Conservation (phyloP, 345 rosid species). For the Linum tenue region DNA sequence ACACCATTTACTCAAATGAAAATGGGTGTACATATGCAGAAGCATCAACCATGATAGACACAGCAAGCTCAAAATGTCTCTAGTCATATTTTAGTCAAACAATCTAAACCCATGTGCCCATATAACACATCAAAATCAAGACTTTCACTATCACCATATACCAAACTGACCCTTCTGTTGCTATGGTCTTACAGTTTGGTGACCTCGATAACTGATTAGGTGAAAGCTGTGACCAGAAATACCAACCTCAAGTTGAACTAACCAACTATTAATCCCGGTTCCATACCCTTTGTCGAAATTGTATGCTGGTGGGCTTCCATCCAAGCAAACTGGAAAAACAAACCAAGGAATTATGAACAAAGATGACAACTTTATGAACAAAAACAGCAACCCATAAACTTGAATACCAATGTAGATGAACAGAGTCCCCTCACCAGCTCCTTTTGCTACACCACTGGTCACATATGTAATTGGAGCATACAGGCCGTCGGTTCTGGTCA, state of each 20-base stretch:
- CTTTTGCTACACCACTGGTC: slow-evolving; percentile 55
- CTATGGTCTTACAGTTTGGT: background rate
- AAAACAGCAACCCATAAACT: background rate
- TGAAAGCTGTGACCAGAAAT: background rate
- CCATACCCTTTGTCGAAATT: slow-evolving; percentile 70
- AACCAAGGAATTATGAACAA: background rate
- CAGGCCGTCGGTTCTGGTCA: slow-evolving; percentile 38
- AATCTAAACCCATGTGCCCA: background rate
- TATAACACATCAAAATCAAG: background rate
- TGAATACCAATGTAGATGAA: background rate
- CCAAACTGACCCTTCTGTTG: background rate
- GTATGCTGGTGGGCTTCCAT: slow-evolving; percentile 96
- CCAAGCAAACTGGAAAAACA: slow-evolving; percentile 68
- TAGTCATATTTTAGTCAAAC: too few species aligned
- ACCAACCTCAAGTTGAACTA: slow-evolving; percentile 76
- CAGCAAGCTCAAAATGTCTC: background rate
- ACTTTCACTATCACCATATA: background rate
- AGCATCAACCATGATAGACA: background rate
- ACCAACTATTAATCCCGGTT: slow-evolving; percentile 71
- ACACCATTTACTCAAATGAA: background rate
- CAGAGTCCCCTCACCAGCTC: slow-evolving; percentile 55
- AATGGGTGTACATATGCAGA: too few species aligned
- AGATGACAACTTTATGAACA: background rate
- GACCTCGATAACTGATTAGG: slow-evolving; percentile 4
- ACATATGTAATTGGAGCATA: slow-evolving; percentile 50